Base-by-base conservation (phyloP, 345 rosid genomes). In the Nasturtium officinale region DNA sequence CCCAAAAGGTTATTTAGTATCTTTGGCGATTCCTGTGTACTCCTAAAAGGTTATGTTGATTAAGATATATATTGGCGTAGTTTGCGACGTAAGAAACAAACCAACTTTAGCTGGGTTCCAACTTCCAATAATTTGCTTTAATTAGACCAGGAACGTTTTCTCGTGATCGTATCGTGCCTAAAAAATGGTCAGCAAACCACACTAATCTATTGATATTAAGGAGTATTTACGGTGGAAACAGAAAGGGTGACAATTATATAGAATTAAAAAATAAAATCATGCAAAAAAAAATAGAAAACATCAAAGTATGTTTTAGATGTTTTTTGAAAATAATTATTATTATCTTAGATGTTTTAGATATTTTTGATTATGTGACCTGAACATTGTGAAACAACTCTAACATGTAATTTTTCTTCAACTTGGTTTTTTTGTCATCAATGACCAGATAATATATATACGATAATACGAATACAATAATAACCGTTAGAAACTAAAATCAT, bases 11-110 rank as follows among this genome's bases (percentile, higher is more conserved):
- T 30, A 38, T 28, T 40, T 6, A 25, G 48, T 10, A 26, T 64
- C 63, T 64, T 64, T 45, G 57, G 57, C 6, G 77, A 33, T 73
- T 55, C 77, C 57, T 64, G 58, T 65, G 21, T 12, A 33, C 76
- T 54, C 30, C 48, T 33, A 65, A 46, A 25, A 33, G 77, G 50
- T 45, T 64, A 64, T 8, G 77, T 30, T 11, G 21, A 45, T 67
- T 38, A 71, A 30, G 59, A 26, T 26, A 26, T 2, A 71, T 71
- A 71, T 61, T 37, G 62, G 15, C 2, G 32, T 33, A 46, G 28
- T 51, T 47, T 18, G 56, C 4, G 18, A 48, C 4, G 33, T 48
- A 65, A 33, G 20, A 66, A 66, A 35, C 71, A 51, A 38, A 53
- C 8, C 12, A 53, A 37, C 51, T 25, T 15, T 61, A 25, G 20